These are phyloP conservation scores for Ormosia semicastrata DNA, from an alignment of 306 rosid genomes.

Conservation along the genomic window DNA sequence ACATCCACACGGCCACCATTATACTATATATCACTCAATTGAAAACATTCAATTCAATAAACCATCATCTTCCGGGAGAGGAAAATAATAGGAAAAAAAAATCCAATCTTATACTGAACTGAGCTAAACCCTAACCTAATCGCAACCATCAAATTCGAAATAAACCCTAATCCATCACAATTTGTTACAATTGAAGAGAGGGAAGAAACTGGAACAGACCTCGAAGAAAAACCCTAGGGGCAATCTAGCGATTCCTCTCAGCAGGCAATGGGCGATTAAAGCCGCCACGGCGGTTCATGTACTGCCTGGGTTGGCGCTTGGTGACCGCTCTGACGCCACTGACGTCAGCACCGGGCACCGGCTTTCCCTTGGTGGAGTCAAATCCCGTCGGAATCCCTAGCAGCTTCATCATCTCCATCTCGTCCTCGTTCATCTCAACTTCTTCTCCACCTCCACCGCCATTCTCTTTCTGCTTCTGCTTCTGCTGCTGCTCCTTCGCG, in stretches of 20 bases:
- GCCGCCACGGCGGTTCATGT: conserved; percentile 97
- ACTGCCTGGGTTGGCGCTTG: conserved; percentile 92
- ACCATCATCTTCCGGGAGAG: background rate
- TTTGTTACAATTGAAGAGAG: background rate
- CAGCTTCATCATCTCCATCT: conserved; percentile 95
- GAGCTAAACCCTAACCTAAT: background rate
- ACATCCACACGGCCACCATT: background rate
- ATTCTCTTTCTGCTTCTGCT: conserved; percentile 49
- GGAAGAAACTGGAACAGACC: conserved; percentile 40
- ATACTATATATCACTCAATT: background rate
- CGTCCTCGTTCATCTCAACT: conserved; percentile 59
- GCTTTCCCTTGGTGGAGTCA: conserved; percentile 91
- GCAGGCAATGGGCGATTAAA: conserved; percentile 98
- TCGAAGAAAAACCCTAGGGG: background rate
- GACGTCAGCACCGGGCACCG: conserved; percentile 83
- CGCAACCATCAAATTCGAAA: background rate
- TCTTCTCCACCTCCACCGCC: conserved; percentile 34
- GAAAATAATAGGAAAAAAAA: background rate
- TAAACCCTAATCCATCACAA: conserved; percentile 5
- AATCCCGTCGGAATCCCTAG: conserved; percentile 86
- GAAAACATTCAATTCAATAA: background rate
- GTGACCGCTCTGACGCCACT: conserved; percentile 85
- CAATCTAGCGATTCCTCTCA: conserved; percentile 72
- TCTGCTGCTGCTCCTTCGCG: conserved; percentile 56
- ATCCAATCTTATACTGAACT: background rate